Base-by-base conservation (phyloP, 2,329 filamentous ascomycete genomes). In the Dactylellina cionopaga region DNA sequence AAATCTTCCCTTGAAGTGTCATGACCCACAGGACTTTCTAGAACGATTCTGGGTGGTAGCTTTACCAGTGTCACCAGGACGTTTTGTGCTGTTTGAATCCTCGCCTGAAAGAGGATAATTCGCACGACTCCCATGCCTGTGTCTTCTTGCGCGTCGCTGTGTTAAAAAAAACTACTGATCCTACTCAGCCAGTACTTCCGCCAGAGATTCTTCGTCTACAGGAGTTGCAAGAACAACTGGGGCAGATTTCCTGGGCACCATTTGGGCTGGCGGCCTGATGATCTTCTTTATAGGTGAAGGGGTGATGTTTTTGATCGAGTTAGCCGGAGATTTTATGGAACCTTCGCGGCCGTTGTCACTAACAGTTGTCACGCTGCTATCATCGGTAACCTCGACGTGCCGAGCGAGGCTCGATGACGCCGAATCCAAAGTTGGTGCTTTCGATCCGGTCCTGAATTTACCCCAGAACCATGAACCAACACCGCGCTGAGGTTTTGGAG, bases 131-230 rank as follows among this genome's bases (percentile, higher is more conserved):
- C 41, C 39, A 19, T 43, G 13, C 39, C 55, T 62, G 35, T 13
- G 24, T 17, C 22, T 25, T 46, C 10, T 58, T 46, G 39, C 24
- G 27, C 9, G 24, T 9, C 2, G 24, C 3, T 5, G 29, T n/a
- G 37, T 17, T 46, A 31, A 15, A 25, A 52, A 24, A 9, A 37
- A 19, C 46, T 27, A 35, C 43, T 15, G 43, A 33, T 51, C 33
- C 59, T 72, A 72, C 59, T 72, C 59, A 9, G 68, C 68, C 59
- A 72, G 41, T 29, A 72, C 68, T 47, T 72, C 68, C 15, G 68
- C 68, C 52, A 72, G 37, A 15, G 68, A 65, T 29, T 72, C 68
- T 27, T 72, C 68, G 10, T 72, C 68, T 3, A 72, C 68, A 7
- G 68, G 44, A 24, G 68, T 72, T n/a, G 68, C 68, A 35, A 72